phyloP scores from a whole-genome alignment of 306 rosid species.

The Dryas drummondii region DNA sequence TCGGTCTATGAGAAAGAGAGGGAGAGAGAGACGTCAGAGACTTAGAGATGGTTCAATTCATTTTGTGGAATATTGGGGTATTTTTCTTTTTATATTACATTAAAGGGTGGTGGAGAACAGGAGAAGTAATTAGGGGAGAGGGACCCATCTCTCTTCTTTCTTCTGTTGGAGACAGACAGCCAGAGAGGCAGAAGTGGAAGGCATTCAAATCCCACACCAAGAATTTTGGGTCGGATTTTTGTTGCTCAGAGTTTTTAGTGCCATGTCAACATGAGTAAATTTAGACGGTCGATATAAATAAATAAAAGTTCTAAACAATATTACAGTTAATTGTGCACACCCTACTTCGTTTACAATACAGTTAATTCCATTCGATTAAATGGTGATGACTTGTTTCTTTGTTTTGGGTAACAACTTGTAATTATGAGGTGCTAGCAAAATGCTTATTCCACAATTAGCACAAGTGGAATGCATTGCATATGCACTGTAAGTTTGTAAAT shows the following conservation, averaged over 20 bases:
- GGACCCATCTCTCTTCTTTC: not conserved
- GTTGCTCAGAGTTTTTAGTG: not conserved
- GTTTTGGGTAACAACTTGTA: not conserved
- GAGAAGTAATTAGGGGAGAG: slow-evolving; percentile 3
- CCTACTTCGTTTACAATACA: not conserved
- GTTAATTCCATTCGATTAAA: not conserved
- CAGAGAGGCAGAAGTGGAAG: not conserved
- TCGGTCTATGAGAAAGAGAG: slow-evolving; percentile 1
- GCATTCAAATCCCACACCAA: not conserved
- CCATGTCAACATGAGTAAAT: not conserved
- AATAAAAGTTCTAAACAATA: not conserved
- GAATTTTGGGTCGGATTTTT: slow-evolving; percentile 2
- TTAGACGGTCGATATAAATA: not conserved
- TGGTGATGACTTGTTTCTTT: not conserved
- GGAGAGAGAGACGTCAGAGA: slow-evolving; percentile 14
- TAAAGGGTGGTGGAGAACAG: slow-evolving; percentile 19
- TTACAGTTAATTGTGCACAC: not conserved
- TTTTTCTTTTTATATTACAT: slow-evolving; percentile 3
- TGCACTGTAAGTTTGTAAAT: too few species aligned
- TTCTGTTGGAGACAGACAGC: not conserved
- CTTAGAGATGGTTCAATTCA: not conserved
- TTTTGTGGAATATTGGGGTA: not conserved
- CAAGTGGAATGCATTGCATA: too few species aligned
- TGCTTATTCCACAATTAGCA: too few species aligned
- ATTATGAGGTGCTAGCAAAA: not conserved